Evolutionary conservation across 83 land plant species (phyloP), one percentile per base, ranked within the genome.

Genomic region (Diphasiastrum complanatum): DNA sequence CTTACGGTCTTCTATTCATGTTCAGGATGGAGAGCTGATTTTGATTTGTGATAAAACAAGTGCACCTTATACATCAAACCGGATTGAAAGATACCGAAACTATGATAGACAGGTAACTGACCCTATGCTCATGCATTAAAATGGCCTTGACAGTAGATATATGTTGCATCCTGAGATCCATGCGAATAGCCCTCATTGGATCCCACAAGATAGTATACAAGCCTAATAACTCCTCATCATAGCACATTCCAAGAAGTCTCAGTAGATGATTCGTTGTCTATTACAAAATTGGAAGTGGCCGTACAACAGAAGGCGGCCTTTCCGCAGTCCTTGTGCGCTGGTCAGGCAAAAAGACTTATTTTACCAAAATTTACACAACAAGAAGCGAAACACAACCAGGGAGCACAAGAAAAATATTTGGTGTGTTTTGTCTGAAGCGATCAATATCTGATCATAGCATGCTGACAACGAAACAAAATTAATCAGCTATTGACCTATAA

Each of bases 141-240:
- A 93, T 82, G 47, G 99, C 84, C 25, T 79, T 72, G 32, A 49
- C 65, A 56, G 86, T 70, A 51, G 89, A 93, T 27, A 93, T 81
- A 47, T 93, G 99, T 34, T 93, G 99, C 92, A 93, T 93, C 64
- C 99, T 81, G 36, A 93, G 78, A 67, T 93, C 99, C 96, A 89
- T 83, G 16, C 96, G 78, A 4, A 93, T 74, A 8, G 99, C 99
- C 64, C 99, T 66, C 99, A 93, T 89, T 47, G 96, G 74, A 49
- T 89, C 99, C 99, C 99, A 93, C 61, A 93, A 70, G 61, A 89
- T 89, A 60, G 84, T 93, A 51, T 93, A 83, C 40, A 89, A 63
- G 60, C 66, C 72, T 23, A 93, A 69, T 40, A 93, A 83, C 25
- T 69, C 79, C n/a, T 78, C 84, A 68, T 65, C 78, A 55, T 93